Evolutionary conservation across 2,329 filamentous ascomycete genomes (phyloP).

Genomic region (Aspergillus phoenicis): DNA sequence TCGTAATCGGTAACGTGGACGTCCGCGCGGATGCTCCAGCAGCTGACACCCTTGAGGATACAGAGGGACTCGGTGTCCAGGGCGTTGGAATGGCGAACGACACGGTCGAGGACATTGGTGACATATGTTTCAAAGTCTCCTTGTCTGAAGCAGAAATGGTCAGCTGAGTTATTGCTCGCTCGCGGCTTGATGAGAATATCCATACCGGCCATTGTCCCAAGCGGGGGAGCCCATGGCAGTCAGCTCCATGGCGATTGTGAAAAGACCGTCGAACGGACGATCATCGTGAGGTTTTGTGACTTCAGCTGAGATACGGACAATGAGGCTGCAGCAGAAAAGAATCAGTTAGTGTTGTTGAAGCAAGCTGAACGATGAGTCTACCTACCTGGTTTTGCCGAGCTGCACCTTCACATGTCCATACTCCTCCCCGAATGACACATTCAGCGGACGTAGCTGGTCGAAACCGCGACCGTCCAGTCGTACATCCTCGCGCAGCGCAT

Average conservation of each 20-base stretch:
- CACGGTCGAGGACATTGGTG: conserved; percentile 88
- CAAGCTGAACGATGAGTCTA: neutral
- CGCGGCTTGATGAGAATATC: neutral
- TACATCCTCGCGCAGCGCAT: conserved; percentile 77
- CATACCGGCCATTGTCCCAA: conserved; percentile 78
- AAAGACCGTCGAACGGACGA: conserved; percentile 92
- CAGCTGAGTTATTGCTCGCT: neutral
- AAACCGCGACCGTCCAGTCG: conserved; percentile 82
- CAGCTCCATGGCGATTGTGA: conserved; percentile 88
- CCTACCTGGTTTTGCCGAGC: conserved; percentile 85
- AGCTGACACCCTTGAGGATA: conserved; percentile 85
- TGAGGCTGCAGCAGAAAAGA: conserved; percentile 23
- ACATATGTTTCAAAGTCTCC: conserved; percentile 84
- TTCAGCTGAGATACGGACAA: conserved; percentile 84
- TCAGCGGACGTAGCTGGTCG: conserved; percentile 76
- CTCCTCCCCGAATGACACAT: conserved; percentile 83
- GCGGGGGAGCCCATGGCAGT: conserved; percentile 89
- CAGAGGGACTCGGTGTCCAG: conserved; percentile 96
- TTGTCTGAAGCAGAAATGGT: conserved; percentile 52
- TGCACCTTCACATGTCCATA: conserved; percentile 87
- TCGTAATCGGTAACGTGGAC: conserved; percentile 90
- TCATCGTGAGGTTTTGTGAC: conserved; percentile 83
- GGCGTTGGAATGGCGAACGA: conserved; percentile 85
- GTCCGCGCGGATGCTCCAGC: conserved; percentile 88
- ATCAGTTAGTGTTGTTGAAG: neutral